Conservation (phyloP, 306 rosid genomes). For the Delonix regia region DNA sequence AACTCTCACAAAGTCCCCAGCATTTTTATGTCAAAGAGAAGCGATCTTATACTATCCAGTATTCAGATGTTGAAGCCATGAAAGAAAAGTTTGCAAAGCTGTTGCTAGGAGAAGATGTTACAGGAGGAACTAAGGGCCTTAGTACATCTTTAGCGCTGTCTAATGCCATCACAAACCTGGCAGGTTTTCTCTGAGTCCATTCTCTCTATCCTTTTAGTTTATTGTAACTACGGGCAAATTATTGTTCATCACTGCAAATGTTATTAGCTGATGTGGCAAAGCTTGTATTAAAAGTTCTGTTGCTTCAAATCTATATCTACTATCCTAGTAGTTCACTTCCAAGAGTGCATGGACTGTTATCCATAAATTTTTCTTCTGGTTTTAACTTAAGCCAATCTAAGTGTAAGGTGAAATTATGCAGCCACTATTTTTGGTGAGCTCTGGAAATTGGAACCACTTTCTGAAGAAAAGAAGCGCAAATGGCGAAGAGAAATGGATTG, state of each 20-base stretch:
- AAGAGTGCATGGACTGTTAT: neutral
- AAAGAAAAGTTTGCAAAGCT: constrained; percentile 84
- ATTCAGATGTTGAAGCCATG: constrained; percentile 77
- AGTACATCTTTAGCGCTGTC: constrained; percentile 80
- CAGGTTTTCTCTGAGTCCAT: constrained; percentile 60
- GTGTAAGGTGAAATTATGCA: constrained; percentile 47
- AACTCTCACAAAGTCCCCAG: constrained; percentile 60
- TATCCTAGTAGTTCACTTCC: constrained; percentile 22
- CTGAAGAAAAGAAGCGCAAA: constrained; percentile 77
- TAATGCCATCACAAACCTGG: constrained; percentile 76
- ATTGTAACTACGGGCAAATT: neutral
- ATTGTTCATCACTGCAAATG: neutral
- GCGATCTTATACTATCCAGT: constrained; percentile 49
- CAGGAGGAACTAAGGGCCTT: constrained; percentile 83
- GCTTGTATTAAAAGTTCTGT: neutral
- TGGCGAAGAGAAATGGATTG: constrained; percentile 91
- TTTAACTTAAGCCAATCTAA: constrained; percentile 14
- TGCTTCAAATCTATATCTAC: neutral
- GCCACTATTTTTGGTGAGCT: constrained; percentile 87
- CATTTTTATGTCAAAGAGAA: constrained; percentile 66
- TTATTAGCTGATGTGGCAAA: neutral
- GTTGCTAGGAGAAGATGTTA: constrained; percentile 86
- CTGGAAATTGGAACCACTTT: constrained; percentile 92
- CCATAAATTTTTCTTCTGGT: constrained; percentile 24
- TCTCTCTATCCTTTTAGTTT: constrained; percentile 5